Evolutionary conservation across 2,329 filamentous ascomycete genomes (phyloP), one percentile per base, ranked within the genome.

Genomic region (Colletotrichum sp.): DNA sequence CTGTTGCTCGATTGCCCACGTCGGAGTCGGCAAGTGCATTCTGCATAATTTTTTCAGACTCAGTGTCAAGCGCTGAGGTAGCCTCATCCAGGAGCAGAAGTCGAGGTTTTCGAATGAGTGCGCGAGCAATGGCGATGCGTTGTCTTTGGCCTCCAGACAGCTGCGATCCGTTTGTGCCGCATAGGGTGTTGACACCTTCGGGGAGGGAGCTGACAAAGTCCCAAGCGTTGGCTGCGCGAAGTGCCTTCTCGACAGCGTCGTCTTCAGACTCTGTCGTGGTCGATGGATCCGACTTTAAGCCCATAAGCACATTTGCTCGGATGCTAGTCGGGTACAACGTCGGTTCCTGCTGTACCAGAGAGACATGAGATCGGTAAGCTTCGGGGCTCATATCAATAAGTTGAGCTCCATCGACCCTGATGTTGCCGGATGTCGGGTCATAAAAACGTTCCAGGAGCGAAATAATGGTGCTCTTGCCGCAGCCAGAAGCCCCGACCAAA

Each of bases 31-130:
- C 90, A 28, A 94, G 85, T 0, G 92, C 92, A 5, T 85, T 85
- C 80, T 94, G 92, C 5, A 95, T 91, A 1, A 93, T 84, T 74
- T 88, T 89, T 80, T 94, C 93, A 1, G 89, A 91, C 78, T 93
- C 89, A 0, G 91, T 91, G 76, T 95, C 93, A 0, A 95, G 85
- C 0, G 86, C 86, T n/a, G 84, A 86, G 0, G 94, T 96, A 1
- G 94, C 94, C 83, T 95, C 94, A 78, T 95, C 94, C 0, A 95
- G 85, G 5, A 95, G 89, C 3, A 95, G 84, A 5, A 95, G 90
- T 0, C 87, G 85, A 0, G 94, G 93, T 61, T 91, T 86, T 56
- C 92, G 91, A 65, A 95, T 88, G 38, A 95, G 91, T 13, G 92
- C 92, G 8, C 94, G 88, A 0, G 94, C 94, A 77, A 96, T 95